These are phyloP conservation scores for Ceriops decandra DNA, from an alignment of 345 rosid genomes.

Conservation along the genomic window DNA sequence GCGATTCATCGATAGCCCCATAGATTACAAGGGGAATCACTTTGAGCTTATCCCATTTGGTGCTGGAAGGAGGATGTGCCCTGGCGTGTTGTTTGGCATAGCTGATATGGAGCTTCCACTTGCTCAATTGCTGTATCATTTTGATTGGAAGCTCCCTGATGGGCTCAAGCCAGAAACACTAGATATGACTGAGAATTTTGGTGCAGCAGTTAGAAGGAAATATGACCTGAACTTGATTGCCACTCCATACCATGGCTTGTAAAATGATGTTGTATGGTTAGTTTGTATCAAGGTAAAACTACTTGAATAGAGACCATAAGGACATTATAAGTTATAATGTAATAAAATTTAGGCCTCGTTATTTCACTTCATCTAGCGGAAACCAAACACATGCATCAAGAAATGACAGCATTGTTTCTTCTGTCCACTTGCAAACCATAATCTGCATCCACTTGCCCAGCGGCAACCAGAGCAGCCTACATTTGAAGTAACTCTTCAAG, in stretches of 20 bases:
- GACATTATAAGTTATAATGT: too few relatives aligned
- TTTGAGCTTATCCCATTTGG: slow-evolving; percentile 1
- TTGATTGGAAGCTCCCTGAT: slow-evolving; percentile 1
- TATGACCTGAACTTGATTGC: neutral
- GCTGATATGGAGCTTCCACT: neutral
- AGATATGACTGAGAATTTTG: neutral
- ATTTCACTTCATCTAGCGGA: too few relatives aligned
- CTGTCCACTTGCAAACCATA: too few relatives aligned
- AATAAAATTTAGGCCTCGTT: too few relatives aligned
- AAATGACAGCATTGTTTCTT: too few relatives aligned
- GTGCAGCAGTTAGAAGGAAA: neutral
- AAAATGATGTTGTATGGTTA: too few relatives aligned
- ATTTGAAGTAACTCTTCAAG: too few relatives aligned
- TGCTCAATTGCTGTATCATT: neutral
- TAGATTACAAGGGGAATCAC: neutral
- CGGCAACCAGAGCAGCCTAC: too few relatives aligned
- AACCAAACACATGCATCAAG: too few relatives aligned
- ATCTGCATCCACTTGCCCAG: too few relatives aligned
- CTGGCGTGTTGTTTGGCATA: neutral
- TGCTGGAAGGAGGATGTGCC: slow-evolving; percentile 1
- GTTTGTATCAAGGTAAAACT: too few relatives aligned
- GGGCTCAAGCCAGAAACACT: neutral
- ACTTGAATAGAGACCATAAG: too few relatives aligned
- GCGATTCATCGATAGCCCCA: neutral
- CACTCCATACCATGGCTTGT: neutral